Evolutionary conservation across 805 yeast species (phyloP), one percentile per base, ranked within the genome.

Genomic region (Isabelozyma pseudorhagii): DNA sequence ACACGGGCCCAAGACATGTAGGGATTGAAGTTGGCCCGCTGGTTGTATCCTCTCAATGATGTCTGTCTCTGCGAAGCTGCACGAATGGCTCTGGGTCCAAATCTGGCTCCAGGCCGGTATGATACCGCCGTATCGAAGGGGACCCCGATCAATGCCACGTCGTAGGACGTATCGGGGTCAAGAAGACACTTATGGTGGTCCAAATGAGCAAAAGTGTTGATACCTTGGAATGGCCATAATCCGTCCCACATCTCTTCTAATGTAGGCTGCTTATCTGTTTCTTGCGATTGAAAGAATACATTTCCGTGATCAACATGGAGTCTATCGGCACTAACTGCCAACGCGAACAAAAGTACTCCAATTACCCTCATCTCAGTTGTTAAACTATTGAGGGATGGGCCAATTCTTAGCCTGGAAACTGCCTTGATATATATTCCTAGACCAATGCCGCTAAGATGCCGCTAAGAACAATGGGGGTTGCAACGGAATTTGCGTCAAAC

Each of bases 111-210:
- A 0, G 92, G 79, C 46, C 96, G 75, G 64, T 83, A 88, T 0
- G 91, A 78, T 0, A 84, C 84, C 0, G 93, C 93, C 6, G 94
- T 88, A 60, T 88, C 96, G 57, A 88, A 89, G 0, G 96, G 96
- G 1, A 86, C 85, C 4, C 96, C 96, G 49, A 88, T 75, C 11
- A 89, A 54, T 0, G 84, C 96, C 45, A 89, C 78, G 57, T 89
- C 96, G 56, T 76, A 89, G 1, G 69, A 58, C 7, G 63, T 52
- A 5, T 75, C 72, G 41, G 79, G 64, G 40, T 80, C 66, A 3
- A 78, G 44, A 17, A 88, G 72, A 61, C 96, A 89, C 50, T 74
- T 74, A 39, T 78, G 72, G 49, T 79, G 75, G 21, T 82, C 82
- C 46, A 89, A 68, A 53, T 89, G 94, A 2, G 94, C 96, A 75